Evolutionary conservation across 345 rosid species (phyloP), one percentile per base, ranked within the genome.

Genomic region (Trapa bicornis): DNA sequence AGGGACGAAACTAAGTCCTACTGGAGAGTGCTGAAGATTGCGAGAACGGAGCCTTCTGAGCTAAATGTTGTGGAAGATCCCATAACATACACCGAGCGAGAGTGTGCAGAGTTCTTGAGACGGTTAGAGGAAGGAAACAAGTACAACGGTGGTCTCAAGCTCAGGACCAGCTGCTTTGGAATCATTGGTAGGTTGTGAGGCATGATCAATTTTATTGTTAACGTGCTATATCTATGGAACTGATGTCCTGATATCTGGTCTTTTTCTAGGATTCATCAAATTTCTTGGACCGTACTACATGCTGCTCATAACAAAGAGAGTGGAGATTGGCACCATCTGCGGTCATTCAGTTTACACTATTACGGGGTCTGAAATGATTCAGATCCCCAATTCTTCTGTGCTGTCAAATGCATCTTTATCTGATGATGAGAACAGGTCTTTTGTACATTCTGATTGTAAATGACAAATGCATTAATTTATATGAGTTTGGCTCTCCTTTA

Each of bases 381-480:
- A 83, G 22, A 78, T 94, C 69, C 91, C 90, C 42, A 74, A 85
- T 78, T 77, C 90, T 57, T 69, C 89, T 73, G 84, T 84, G 79
- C 93, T 72, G 68, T 80, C 89, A 78, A 85, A 80, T 86, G 79
- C 86, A 91, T 85, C 86, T 91, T 76, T 79, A 80, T 85, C 96
- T 91, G 89, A 84, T 85, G 81, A 87, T 71, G 99, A 94, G 84
- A 94, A 91, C 84, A 94, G 97, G 99, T 94, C 87, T 85, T 94
- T 86, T 81, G 92, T 89, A 77, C 75, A 82, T 86, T 84, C 80
- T 85, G 84, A 86, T 77, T 88, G 97, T 90, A 88, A 84, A 81
- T 88, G 81, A 78, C 70, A 63, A 81, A 90, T 85, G 74, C 82
- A 79, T 82, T 75, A 69, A 41, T 41, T 69, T 81, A 68, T 72